Evolutionary conservation across 1,139 yeast species (phyloP).

Genomic region (Suhomyces coccinellae): DNA sequence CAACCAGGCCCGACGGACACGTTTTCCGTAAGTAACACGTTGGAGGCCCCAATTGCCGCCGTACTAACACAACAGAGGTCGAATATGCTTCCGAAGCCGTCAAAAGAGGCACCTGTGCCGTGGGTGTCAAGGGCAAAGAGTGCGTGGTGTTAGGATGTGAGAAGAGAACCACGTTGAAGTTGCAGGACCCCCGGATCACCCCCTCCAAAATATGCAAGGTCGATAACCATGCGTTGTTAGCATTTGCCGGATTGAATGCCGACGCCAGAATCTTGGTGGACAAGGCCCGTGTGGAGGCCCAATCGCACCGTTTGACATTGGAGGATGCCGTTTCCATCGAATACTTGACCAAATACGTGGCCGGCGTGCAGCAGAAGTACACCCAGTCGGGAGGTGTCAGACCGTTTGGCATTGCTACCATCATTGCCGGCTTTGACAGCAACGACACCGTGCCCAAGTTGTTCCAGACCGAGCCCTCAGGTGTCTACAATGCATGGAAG

Average conservation of each 20-base stretch:
- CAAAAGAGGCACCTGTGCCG: conserved; percentile 97
- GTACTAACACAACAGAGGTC: conserved; percentile 60
- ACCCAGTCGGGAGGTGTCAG: conserved; percentile 99
- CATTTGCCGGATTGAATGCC: conserved; percentile 97
- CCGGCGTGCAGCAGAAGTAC: conserved; percentile 95
- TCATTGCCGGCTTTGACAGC: conserved; percentile 93
- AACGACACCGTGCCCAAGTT: conserved; percentile 79
- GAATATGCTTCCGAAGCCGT: conserved; percentile 98
- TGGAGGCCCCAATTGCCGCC: background rate
- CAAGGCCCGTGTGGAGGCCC: conserved; percentile 95
- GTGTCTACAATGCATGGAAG: conserved; percentile 98
- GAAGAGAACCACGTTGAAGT: conserved; percentile 88
- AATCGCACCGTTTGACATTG: conserved; percentile 87
- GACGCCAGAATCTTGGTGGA: conserved; percentile 95
- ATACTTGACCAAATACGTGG: conserved; percentile 89
- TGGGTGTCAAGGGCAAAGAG: conserved; percentile 89
- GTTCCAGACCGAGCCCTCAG: conserved; percentile 96
- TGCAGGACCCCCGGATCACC: conserved; percentile 95
- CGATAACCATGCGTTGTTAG: conserved; percentile 87
- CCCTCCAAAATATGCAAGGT: conserved; percentile 91
- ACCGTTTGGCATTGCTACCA: conserved; percentile 92
- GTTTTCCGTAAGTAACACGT: conserved; percentile 69
- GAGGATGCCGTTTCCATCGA: conserved; percentile 95
- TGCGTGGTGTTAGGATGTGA: conserved; percentile 95
- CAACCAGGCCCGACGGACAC: conserved; percentile 90